Base-by-base conservation (phyloP, 2,329 filamentous ascomycete species). In the Raffaelea arxii region DNA sequence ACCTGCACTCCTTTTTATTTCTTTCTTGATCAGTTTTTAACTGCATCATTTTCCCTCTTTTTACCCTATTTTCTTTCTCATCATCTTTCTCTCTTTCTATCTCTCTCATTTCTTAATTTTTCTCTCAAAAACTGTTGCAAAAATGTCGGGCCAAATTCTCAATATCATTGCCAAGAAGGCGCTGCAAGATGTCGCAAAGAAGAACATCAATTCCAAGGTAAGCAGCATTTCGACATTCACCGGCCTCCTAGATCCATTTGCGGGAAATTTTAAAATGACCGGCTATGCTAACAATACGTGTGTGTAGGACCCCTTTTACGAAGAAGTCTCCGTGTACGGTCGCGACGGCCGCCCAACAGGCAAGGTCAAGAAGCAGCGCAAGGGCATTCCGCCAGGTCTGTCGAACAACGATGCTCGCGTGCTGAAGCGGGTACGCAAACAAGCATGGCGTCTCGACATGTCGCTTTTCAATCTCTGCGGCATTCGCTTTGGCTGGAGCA, bases 251-350 rank as follows among this genome's bases (percentile, higher is more conserved):
- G n/a, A n/a, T n/a, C n/a, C n/a, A n/a, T n/a, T n/a, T n/a, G n/a
- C n/a, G n/a, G n/a, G n/a, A n/a, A n/a, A n/a, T n/a, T n/a, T n/a
- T n/a, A n/a, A n/a, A n/a, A n/a, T n/a, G n/a, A n/a, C n/a, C n/a
- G n/a, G n/a, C n/a, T n/a, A n/a, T n/a, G n/a, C n/a, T n/a, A n/a
- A n/a, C n/a, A n/a, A n/a, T n/a, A n/a, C n/a, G n/a, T n/a, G n/a
- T n/a, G n/a, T 41, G 9, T 57, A 96, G 86, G 90, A 97, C 61
- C 89, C 90, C 6, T 95, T 89, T 68, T 94, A 90, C 58, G 87
- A 94, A 62, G 74, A 80, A 55, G 80, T 95, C 30, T 80, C 82
- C 21, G 82, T 90, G 37, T 86, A 84, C 9, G 76, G 80, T 52
- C 70, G 85, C 37, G 68, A 80, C 53, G 80, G 80, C 49, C 77